Evolutionary conservation across 805 yeast genomes (phyloP), one percentile per base, ranked within the genome.

Genomic region (Pichia kluyveri): DNA sequence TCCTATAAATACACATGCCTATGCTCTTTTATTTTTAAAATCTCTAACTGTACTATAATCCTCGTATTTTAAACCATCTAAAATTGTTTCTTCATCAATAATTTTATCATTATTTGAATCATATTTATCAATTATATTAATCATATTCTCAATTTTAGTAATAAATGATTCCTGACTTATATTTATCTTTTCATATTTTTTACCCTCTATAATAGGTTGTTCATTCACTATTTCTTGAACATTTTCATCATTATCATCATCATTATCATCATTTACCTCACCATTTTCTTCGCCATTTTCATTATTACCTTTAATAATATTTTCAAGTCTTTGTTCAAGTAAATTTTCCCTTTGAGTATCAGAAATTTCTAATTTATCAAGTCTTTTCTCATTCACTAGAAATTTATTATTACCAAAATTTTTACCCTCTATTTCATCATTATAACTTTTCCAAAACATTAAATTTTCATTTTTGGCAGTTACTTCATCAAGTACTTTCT

Each of bases 51-150:
- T 46, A 18, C 54, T 53, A 39, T 53, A 58, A 50, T 60, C 64
- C 4, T 46, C 45, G 10, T 36, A 31, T 32, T 53, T 45, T 27
- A 60, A 48, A 4, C 60, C 63, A 28, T 49, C 51, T 38, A 57
- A 60, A 19, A 53, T 51, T 30, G 45, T 41, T 8, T 46, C 48
- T 12, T 54, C 56, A 27, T 48, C 40, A 18, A 45, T 38, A 10
- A 47, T 45, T 19, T 14, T 17, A 14, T 51, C 37, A 18, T 51
- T 44, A 18, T 46, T 15, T 8, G 26, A 23, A 23, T 23, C 28
- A 19, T 9, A 46, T n/a, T 23, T 45, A 41, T 12, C 39, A 17
- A 37, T n/a, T 9, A 37, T 14, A 17, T 45, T 44, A 4, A 55
- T 32, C 53, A 52, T 51, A 14, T 43, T 49, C 7, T 44, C 31